Conservation (phyloP, 257 asterid species). For the Gardenia jasminoides region DNA sequence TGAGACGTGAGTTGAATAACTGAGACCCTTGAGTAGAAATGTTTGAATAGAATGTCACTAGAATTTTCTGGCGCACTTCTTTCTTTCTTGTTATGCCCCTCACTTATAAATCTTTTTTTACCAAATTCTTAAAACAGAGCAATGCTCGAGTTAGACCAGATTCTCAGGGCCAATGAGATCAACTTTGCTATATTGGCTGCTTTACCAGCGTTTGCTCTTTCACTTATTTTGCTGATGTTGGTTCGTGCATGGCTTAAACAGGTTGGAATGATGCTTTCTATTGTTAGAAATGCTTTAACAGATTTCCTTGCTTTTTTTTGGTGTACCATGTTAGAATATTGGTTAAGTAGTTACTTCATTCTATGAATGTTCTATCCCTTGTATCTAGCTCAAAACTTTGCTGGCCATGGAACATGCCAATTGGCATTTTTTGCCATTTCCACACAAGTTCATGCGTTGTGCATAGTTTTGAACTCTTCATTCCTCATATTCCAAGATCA, state of each 20-base stretch:
- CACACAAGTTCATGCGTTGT: too few relatives aligned
- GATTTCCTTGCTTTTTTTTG: neutral
- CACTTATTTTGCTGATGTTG: constrained; percentile 72
- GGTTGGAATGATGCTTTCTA: constrained; percentile 39
- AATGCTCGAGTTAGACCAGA: constrained; percentile 99
- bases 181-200: constrained; percentile 99
- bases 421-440: too few relatives aligned
- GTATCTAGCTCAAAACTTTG: too few relatives aligned
- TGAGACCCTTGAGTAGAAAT: constrained; percentile 20
- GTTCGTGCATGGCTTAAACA: constrained; percentile 90
- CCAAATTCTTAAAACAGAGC: constrained; percentile 56
- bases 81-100: neutral
- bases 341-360: neutral
- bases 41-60: constrained; percentile 14
- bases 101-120: constrained; percentile 21
- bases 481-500: neutral
- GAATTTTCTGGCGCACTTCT: neutral
- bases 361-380: neutral
- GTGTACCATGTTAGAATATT: neutral
- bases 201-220: constrained; percentile 92
- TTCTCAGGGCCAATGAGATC: constrained; percentile 96
- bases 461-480: neutral
- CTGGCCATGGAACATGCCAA: too few relatives aligned
- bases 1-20: constrained; percentile 74
- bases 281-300: neutral